These are phyloP conservation scores for Uromyces viciae-fabae DNA, from an alignment of 1,284 basidiomycete species.

Conservation along the genomic window DNA sequence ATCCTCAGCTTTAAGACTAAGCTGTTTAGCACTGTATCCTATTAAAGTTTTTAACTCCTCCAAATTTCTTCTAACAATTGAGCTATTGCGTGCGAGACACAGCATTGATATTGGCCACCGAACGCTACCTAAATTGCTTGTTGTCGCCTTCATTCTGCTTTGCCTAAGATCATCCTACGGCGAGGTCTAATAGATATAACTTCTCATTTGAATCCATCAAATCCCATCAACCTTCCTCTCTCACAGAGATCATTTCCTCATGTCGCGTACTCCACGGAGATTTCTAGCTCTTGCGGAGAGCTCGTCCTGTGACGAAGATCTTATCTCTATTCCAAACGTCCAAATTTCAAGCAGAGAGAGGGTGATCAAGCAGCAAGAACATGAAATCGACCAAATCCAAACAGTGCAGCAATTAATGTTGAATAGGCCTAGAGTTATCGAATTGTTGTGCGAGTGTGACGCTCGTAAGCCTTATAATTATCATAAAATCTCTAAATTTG, in stretches of 20 bases:
- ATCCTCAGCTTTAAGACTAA: too few species aligned
- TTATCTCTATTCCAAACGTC: background rate
- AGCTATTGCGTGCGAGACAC: too few species aligned
- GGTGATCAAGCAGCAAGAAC: constrained; percentile 2
- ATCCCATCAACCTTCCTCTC: background rate
- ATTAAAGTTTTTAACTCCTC: too few species aligned
- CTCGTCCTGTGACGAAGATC: constrained; percentile 21
- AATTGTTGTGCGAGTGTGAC: constrained; percentile 14
- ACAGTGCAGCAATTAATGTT: background rate
- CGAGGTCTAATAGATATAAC: too few species aligned
- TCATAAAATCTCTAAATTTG: background rate
- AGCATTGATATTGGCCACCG: too few species aligned
- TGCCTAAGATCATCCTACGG: too few species aligned
- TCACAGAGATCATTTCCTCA: background rate
- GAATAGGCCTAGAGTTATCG: constrained; percentile 10
- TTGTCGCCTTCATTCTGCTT: too few species aligned
- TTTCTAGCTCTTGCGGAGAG: constrained; percentile 1
- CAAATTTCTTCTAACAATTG: too few species aligned
- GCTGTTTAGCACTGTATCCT: too few species aligned
- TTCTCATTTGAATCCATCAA: background rate
- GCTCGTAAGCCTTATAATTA: background rate
- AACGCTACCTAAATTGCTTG: too few species aligned
- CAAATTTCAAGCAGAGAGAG: background rate
- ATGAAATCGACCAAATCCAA: background rate
- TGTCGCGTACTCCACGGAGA: background rate